These are phyloP conservation scores for Russula olivacea DNA, from an alignment of 768 basidiomycete species.

Conservation along the genomic window DNA sequence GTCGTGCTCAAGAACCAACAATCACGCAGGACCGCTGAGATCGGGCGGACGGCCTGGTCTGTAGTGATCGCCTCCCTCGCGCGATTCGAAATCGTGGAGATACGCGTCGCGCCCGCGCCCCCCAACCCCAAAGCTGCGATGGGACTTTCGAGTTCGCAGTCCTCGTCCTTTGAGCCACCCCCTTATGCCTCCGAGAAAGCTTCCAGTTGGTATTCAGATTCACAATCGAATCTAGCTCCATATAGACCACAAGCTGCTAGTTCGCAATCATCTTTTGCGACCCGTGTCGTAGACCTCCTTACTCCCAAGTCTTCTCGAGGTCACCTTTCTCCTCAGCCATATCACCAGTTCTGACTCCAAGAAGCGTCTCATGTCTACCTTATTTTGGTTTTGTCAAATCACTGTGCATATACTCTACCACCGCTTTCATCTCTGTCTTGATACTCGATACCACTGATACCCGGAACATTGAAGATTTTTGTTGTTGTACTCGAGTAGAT, in stretches of 20 bases:
- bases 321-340: background rate
- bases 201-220: background rate
- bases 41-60: slow-evolving; percentile 29
- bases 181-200: slow-evolving; percentile 12
- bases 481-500: background rate
- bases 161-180: slow-evolving; percentile 3
- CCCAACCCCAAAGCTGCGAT: background rate
- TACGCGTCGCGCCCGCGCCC: slow-evolving; percentile 17
- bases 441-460: background rate
- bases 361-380: background rate
- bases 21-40: slow-evolving; percentile 24
- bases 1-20: slow-evolving; percentile 20
- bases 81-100: slow-evolving; percentile 30
- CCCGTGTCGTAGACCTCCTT: slow-evolving; percentile 3
- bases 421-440: background rate
- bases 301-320: slow-evolving; percentile 1
- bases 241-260: background rate
- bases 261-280: background rate
- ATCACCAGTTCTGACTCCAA: background rate
- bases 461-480: background rate
- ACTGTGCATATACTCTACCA: background rate
- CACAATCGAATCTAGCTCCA: background rate
- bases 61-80: slow-evolving; percentile 25
- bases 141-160: background rate
- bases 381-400: background rate